Evolutionary conservation across 2,329 filamentous ascomycete species (phyloP).

Genomic region (Aspergillus candidus): DNA sequence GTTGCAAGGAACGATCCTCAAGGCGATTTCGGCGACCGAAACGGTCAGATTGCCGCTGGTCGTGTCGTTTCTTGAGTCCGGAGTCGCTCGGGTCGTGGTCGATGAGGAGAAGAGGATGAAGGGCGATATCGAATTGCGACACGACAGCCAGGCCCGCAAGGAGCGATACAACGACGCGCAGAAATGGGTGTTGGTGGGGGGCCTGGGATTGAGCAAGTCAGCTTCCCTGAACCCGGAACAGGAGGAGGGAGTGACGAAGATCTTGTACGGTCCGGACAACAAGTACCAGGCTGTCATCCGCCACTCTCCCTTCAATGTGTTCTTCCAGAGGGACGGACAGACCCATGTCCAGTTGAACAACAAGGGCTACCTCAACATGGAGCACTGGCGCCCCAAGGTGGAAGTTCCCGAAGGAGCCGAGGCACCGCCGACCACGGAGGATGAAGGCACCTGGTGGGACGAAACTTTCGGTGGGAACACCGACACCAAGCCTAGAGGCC

Average conservation of each 20-base stretch:
- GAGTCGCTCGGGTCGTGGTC: slow-evolving; percentile 76
- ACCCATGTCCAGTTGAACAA: slow-evolving; percentile 86
- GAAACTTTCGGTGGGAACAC: slow-evolving; percentile 94
- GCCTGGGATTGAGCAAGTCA: slow-evolving; percentile 63
- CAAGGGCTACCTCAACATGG: slow-evolving; percentile 82
- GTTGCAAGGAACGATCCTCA: slow-evolving; percentile 73
- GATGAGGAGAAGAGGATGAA: slow-evolving; percentile 89
- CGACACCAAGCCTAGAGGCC: slow-evolving; percentile 88
- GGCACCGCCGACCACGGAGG: slow-evolving; percentile 33
- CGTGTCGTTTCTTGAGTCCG: slow-evolving; percentile 83
- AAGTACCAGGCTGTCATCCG: slow-evolving; percentile 77
- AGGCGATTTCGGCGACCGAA: slow-evolving; percentile 63
- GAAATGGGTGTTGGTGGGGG: slow-evolving; percentile 80
- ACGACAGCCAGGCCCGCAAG: slow-evolving; percentile 77
- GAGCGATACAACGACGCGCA: slow-evolving; percentile 91
- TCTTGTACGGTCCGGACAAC: slow-evolving; percentile 71
- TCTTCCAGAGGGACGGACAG: slow-evolving; percentile 77
- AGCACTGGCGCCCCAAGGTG: slow-evolving; percentile 89
- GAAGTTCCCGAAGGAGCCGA: slow-evolving; percentile 56
- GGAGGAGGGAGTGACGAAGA: slow-evolving; percentile 60
- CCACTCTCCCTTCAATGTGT: slow-evolving; percentile 74
- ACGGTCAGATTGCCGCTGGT: slow-evolving; percentile 75
- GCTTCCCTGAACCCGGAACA: slow-evolving; percentile 63
- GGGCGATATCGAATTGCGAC: slow-evolving; percentile 79
- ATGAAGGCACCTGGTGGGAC: slow-evolving; percentile 94